phyloP scores from a whole-genome alignment of 2,329 filamentous ascomycete genomes.

The Beauveria rudraprayagi region DNA sequence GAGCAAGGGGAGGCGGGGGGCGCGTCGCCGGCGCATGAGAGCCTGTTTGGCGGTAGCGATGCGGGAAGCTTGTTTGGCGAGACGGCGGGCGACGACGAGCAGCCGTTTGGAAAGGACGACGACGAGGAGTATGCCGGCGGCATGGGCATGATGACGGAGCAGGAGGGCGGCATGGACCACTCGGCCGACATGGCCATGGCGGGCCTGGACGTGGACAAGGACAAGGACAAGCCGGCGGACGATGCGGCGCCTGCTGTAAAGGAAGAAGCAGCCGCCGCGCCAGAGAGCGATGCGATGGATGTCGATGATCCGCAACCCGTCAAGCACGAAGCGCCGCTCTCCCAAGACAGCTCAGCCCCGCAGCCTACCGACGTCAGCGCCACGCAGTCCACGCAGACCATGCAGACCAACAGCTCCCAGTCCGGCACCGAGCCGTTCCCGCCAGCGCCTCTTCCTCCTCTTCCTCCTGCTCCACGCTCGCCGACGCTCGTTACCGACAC shows the following conservation, averaged over 20 bases:
- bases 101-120: slow-evolving; percentile 71
- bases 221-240: slow-evolving; percentile 16
- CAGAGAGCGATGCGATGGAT: slow-evolving; percentile 22
- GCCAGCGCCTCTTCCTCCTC: too few relatives aligned
- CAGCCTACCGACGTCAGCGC: background rate
- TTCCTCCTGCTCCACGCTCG: slow-evolving; percentile 15
- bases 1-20: slow-evolving; percentile 34
- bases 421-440: background rate
- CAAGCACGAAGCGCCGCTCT: background rate
- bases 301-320: slow-evolving; percentile 20
- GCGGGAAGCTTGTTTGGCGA: slow-evolving; percentile 86
- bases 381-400: slow-evolving; percentile 1
- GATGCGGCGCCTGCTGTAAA: slow-evolving; percentile 18
- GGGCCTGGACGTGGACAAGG: slow-evolving; percentile 21
- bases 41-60: slow-evolving; percentile 73
- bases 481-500: slow-evolving; percentile 22
- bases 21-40: slow-evolving; percentile 65
- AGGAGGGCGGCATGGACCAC: slow-evolving; percentile 33
- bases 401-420: background rate
- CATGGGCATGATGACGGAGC: slow-evolving; percentile 48
- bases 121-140: slow-evolving; percentile 75
- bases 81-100: slow-evolving; percentile 36
- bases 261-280: slow-evolving; percentile 14
- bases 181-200: slow-evolving; percentile 36
- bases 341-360: background rate